Base-by-base conservation (phyloP, 202 grass and related monocot genomes). In the Zoysia matrella region DNA sequence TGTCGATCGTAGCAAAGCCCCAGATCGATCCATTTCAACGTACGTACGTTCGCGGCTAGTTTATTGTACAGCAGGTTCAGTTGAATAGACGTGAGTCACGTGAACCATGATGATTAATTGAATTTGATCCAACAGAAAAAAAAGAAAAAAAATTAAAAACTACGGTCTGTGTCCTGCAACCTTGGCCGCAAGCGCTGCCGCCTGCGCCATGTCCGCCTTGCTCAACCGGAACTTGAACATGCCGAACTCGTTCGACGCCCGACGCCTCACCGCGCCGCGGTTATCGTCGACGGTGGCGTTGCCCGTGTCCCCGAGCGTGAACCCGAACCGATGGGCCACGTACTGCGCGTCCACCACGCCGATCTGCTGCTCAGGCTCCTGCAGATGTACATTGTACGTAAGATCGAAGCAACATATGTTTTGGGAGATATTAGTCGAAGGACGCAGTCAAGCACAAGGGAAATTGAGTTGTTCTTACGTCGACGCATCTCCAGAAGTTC, bases 401-500 rank as follows among this genome's bases (percentile, higher is more conserved):
- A 46, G 45, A 36, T 36, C 30, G 30, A 46, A 46, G 5, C 45
- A 46, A 4, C 45, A 46, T 46, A 4, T 46, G 3, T 46, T 46
- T 5, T 46, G 4, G 45, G 3, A 46, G 45, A 46, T 46, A 46
- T 36, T 36, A 36, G 30, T 36, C 30, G 30, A 36, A 36, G 1
- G 30, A 36, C 30, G 30, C 30, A 46, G 45, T 46, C 3, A 46
- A 7, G 22, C 2, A 67, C 12, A 10, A 54, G 30, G 8, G 4
- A 42, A 4, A 36, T 36, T 36, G 3, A 39, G 36, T 13, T 36
- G 47, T 5, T 48, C 36, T 11, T 42, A 81, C 78, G 45, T 97
- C 72, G 45, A 97, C 90, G 22, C 94, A 97, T 91, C 80, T 94
- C 83, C 85, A 83, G 79, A 97, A 89, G 49, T 93, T 87, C 60